Evolutionary conservation across 2,329 filamentous ascomycete genomes (phyloP).

Genomic region (Xylariaceae sp.): DNA sequence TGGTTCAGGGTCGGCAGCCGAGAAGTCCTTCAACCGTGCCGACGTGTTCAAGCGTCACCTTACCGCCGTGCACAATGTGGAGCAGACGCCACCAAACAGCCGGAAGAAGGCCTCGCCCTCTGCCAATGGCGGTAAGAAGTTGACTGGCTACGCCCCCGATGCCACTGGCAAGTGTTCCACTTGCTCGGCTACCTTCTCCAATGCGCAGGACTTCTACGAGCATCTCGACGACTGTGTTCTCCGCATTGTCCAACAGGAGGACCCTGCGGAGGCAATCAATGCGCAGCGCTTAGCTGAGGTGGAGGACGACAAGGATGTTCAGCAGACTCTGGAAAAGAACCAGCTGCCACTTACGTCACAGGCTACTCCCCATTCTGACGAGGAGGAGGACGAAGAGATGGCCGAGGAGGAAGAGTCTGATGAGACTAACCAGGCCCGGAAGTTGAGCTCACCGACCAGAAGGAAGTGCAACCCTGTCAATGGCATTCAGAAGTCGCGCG

Average conservation of each 20-base stretch:
- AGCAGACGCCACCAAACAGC: constrained; percentile 88
- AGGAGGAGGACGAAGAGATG: constrained; percentile 55
- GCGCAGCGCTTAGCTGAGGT: constrained; percentile 61
- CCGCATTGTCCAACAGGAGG: constrained; percentile 66
- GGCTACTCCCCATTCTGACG: constrained; percentile 31
- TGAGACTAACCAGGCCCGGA: constrained; percentile 49
- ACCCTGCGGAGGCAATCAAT: constrained; percentile 64
- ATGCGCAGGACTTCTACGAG: constrained; percentile 97
- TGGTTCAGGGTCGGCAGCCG: constrained; percentile 75
- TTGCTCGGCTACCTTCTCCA: constrained; percentile 83
- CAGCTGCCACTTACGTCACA: constrained; percentile 46
- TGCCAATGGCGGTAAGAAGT: constrained; percentile 53
- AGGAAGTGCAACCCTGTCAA: constrained; percentile 54
- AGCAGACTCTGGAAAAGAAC: constrained; percentile 60
- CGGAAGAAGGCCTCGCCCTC: constrained; percentile 53
- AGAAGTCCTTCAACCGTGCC: constrained; percentile 93
- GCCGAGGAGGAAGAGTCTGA: constrained; percentile 57
- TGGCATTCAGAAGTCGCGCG: constrained; percentile 61
- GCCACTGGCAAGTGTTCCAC: constrained; percentile 93
- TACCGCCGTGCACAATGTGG: constrained; percentile 86
- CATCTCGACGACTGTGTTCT: constrained; percentile 78
- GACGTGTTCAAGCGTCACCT: constrained; percentile 97
- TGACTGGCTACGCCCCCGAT: constrained; percentile 66
- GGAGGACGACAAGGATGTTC: constrained; percentile 57
- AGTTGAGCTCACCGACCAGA: constrained; percentile 47